These are phyloP conservation scores for Daldinia sp. DNA, from an alignment of 2,329 filamentous ascomycete genomes.

Conservation along the genomic window DNA sequence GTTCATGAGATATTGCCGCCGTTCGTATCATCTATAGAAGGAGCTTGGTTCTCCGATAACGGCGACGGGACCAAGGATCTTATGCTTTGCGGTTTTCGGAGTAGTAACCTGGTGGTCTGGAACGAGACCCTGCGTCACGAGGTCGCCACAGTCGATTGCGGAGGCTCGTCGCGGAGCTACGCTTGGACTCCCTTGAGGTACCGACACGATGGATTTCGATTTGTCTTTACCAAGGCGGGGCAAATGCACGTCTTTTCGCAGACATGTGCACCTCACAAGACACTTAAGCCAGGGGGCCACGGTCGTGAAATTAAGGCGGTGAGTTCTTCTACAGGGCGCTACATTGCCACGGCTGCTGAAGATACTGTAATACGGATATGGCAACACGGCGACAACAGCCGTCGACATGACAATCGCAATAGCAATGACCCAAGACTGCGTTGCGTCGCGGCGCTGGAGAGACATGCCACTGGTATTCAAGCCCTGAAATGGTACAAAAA, in stretches of 20 bases:
- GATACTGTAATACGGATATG: conserved; percentile 80
- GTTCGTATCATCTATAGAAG: conserved; percentile 80
- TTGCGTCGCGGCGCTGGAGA: conserved; percentile 73
- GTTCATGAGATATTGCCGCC: conserved; percentile 75
- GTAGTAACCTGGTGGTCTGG: conserved; percentile 82
- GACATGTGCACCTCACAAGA: conserved; percentile 46
- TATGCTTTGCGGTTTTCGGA: conserved; percentile 81
- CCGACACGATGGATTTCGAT: conserved; percentile 52
- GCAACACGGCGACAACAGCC: conserved; percentile 49
- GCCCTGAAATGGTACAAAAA: conserved; percentile 78
- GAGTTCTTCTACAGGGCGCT: conserved; percentile 51
- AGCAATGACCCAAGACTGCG: conserved; percentile 39
- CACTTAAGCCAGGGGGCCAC: conserved; percentile 77
- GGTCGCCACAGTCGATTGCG: conserved; percentile 78
- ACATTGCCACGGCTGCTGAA: conserved; percentile 74
- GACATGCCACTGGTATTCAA: conserved; percentile 86
- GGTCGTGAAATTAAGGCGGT: conserved; percentile 80
- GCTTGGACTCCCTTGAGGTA: conserved; percentile 50
- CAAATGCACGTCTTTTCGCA: conserved; percentile 59
- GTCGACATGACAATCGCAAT: conserved; percentile 32
- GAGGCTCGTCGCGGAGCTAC: conserved; percentile 84
- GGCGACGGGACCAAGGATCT: conserved; percentile 58
- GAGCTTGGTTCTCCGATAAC: conserved; percentile 64
- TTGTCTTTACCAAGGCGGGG: conserved; percentile 80
- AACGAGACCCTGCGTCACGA: conserved; percentile 77